A percentile compares a stretch with the other conserved stretches of the same genome.
Conservation (phyloP, 108 stramenopile species). For the Chaetoceros muelleri region DNA sequence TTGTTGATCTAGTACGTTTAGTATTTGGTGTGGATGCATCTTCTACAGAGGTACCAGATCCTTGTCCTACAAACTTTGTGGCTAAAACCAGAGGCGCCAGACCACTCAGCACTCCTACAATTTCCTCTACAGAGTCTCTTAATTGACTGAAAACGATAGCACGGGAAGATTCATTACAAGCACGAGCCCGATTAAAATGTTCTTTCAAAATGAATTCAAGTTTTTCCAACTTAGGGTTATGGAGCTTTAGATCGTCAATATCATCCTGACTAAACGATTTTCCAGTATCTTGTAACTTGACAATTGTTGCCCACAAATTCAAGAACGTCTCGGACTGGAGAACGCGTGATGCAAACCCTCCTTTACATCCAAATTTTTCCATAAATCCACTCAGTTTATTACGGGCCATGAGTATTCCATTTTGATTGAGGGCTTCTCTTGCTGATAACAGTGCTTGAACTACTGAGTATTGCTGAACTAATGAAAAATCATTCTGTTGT, state of each 20-base stretch:
- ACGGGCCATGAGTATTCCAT: conserved; percentile 18
- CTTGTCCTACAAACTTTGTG: conserved; percentile 71
- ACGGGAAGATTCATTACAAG: conserved; percentile 35
- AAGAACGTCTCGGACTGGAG: background rate
- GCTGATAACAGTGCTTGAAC: background rate
- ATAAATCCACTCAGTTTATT: background rate
- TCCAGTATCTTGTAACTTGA: background rate
- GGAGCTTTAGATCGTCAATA: conserved; percentile 8
- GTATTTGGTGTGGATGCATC: no score
- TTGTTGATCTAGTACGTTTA: conserved; percentile 11
- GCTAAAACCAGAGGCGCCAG: conserved; percentile 39
- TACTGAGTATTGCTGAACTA: background rate
- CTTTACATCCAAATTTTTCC: background rate
- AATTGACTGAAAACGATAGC: conserved; percentile 87
- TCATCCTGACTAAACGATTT: background rate
- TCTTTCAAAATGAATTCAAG: conserved; percentile 59
- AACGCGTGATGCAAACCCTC: background rate
- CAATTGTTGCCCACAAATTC: background rate
- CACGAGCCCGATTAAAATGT: conserved; percentile 60
- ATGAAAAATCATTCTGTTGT: background rate
- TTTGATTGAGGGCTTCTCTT: conserved; percentile 16
- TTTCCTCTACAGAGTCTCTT: conserved; percentile 66
- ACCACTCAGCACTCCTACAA: conserved; percentile 37
- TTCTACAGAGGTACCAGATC: conserved; percentile 21
- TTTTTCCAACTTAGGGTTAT: conserved; percentile 76